Conservation (phyloP, 441 rosid species). For the Metrosideros polymorpha region DNA sequence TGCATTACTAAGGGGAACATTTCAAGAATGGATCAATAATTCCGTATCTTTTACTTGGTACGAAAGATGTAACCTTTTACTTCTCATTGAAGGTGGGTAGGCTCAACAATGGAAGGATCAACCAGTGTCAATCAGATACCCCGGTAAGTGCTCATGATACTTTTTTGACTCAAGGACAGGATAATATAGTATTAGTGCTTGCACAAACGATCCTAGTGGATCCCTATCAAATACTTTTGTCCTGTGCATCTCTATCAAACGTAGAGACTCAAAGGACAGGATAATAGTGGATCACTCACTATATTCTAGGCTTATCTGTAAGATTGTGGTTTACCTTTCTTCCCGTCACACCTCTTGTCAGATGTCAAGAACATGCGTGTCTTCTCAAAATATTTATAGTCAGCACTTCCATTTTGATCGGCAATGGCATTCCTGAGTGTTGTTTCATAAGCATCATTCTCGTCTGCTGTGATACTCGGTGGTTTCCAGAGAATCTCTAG, state of each 20-base stretch:
- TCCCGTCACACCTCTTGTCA: neutral
- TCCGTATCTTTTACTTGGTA: neutral
- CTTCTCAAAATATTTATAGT: neutral
- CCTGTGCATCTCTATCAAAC: too few relatives aligned
- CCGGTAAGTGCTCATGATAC: neutral
- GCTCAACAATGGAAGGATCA: neutral
- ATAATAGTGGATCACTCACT: neutral
- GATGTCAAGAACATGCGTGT: neutral
- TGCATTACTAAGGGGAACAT: neutral
- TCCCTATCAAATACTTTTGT: too few relatives aligned
- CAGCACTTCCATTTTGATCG: neutral
- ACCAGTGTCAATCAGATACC: neutral
- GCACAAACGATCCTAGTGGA: too few relatives aligned
- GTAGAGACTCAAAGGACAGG: neutral
- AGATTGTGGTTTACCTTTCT: neutral
- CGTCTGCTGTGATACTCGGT: neutral
- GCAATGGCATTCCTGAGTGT: neutral
- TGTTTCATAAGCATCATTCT: neutral
- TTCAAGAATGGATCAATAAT: neutral
- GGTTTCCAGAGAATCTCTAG: neutral
- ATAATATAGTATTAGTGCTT: too few relatives aligned
- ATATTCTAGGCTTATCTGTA: neutral
- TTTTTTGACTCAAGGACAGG: too few relatives aligned
- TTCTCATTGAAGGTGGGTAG: neutral
- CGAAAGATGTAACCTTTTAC: neutral